Evolutionary conservation across 2,329 filamentous ascomycete species (phyloP).

Genomic region (Nectriaceae sp.): DNA sequence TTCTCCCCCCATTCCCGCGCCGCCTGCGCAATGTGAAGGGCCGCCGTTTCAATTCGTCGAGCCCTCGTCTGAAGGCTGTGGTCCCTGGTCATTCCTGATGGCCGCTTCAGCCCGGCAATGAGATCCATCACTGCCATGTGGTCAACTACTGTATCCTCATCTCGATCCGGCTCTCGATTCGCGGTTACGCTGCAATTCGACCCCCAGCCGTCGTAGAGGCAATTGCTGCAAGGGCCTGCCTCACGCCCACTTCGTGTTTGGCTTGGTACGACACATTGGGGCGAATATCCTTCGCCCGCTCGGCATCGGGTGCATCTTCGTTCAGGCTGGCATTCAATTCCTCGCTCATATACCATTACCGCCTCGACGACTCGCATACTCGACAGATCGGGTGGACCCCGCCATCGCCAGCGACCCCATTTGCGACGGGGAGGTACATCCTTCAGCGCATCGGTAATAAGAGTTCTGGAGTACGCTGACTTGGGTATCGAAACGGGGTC

Average conservation of each 20-base stretch:
- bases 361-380: constrained; percentile 19
- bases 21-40: constrained; percentile 23
- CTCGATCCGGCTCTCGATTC: constrained; percentile 4
- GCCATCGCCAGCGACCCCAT: constrained; percentile 26
- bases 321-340: constrained; percentile 15
- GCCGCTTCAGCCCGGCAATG: constrained; percentile 25
- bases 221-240: constrained; percentile 26
- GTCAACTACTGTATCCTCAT: constrained; percentile 24
- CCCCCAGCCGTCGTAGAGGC: constrained; percentile 20
- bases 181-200: constrained; percentile 3
- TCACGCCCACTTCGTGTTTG: constrained; percentile 12
- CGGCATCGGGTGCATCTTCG: constrained; percentile 23
- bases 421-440: constrained; percentile 9
- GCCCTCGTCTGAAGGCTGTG: constrained; percentile 24
- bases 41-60: constrained; percentile 27
- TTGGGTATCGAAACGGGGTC: constrained; percentile 13
- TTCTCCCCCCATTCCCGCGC: constrained; percentile 28
- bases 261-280: constrained; percentile 25
- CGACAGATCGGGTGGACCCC: constrained; percentile 13
- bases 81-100: constrained; percentile 16
- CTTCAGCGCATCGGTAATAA: constrained; percentile 6
- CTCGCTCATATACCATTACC: constrained; percentile 28
- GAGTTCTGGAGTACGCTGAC: background rate
- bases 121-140: constrained; percentile 30
- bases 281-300: constrained; percentile 23